Percentiles rank a stretch among this genome's conserved stretches.
Evolutionary conservation across 305 asterid genomes (phyloP).

Genomic region (Solanum hybrid): DNA sequence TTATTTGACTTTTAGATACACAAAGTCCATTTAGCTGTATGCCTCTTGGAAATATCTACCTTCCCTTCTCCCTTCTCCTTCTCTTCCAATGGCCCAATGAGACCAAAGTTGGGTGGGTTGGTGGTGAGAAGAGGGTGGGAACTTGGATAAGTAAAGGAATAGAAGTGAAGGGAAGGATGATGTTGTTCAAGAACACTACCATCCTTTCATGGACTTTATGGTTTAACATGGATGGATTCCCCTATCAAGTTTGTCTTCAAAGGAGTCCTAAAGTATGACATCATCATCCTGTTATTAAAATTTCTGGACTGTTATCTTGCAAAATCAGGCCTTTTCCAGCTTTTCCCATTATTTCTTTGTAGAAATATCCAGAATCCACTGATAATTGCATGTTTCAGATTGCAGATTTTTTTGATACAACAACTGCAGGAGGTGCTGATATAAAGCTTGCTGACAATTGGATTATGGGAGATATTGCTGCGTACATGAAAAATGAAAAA

Average conservation of each 20-base stretch:
- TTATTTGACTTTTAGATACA: neutral
- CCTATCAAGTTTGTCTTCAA: neutral
- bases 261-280: neutral
- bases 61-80: neutral
- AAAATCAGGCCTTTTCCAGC: neutral
- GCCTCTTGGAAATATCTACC: neutral
- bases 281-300: neutral
- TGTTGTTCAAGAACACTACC: neutral
- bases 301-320: neutral
- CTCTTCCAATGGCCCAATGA: neutral
- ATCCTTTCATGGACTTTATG: neutral
- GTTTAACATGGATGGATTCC: neutral
- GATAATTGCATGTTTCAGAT: conserved; percentile 37
- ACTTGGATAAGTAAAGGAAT: neutral
- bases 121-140: neutral
- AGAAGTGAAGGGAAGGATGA: neutral
- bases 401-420: conserved; percentile 77
- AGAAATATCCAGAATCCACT: neutral
- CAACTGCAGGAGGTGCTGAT: conserved; percentile 68
- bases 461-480: conserved; percentile 98
- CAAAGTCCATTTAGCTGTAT: neutral
- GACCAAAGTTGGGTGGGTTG: neutral
- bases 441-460: conserved; percentile 81
- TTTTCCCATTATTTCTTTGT: neutral
- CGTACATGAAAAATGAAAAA: conserved; percentile 81